phyloP scores from a whole-genome alignment of 2,329 filamentous ascomycete genomes.

The Ascochyta viciae-villosae region DNA sequence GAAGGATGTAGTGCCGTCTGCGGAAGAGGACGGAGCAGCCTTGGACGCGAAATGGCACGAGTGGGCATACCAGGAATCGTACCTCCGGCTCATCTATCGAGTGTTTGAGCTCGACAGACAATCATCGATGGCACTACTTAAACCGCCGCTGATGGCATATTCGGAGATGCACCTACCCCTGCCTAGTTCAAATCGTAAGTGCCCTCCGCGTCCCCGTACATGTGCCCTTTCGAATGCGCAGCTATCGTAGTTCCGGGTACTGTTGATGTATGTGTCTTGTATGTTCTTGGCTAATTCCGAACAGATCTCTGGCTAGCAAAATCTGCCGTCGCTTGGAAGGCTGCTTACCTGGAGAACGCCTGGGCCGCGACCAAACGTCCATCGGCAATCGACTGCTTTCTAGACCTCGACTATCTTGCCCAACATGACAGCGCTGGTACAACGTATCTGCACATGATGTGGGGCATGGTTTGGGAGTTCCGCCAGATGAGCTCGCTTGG shows the following conservation, averaged over 20 bases:
- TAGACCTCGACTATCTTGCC: conserved; percentile 33
- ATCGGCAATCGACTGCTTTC: conserved; percentile 39
- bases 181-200: conserved; percentile 61
- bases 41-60: conserved; percentile 70
- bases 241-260: too few relatives aligned
- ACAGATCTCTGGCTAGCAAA: conserved; percentile 68
- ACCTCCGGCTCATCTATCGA: conserved; percentile 72
- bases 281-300: not conserved
- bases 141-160: conserved; percentile 71
- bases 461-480: conserved; percentile 71
- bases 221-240: not conserved
- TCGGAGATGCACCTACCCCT: conserved; percentile 71
- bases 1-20: conserved; percentile 58
- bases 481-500: conserved; percentile 64
- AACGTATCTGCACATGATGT: conserved; percentile 70
- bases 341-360: conserved; percentile 58
- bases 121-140: conserved; percentile 70
- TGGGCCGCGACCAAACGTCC: conserved; percentile 25
- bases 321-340: conserved; percentile 70
- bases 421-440: conserved; percentile 53
- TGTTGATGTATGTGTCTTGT: too few relatives aligned
- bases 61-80: conserved; percentile 71
- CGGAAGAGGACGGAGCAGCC: conserved; percentile 62
- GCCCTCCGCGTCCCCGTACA: not conserved
- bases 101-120: conserved; percentile 71